Conservation (phyloP, 1,284 basidiomycete species). For the Ganoderma sinense region DNA sequence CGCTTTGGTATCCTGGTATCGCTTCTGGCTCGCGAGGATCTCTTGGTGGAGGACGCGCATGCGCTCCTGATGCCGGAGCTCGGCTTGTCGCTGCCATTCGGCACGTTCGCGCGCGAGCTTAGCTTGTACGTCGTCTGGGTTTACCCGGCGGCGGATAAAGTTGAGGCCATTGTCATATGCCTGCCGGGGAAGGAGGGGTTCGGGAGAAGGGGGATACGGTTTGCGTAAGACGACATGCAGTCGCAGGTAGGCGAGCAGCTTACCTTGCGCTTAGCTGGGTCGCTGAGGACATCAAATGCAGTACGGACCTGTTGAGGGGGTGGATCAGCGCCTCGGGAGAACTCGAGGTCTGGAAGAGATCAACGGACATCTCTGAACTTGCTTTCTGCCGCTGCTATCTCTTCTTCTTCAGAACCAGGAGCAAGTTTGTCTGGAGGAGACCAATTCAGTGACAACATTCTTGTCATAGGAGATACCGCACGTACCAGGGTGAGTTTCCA, state of each 20-base stretch:
- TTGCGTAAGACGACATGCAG: neutral
- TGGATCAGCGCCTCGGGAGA: neutral
- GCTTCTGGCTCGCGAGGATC: constrained; percentile 37
- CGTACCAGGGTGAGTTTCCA: constrained; percentile 67
- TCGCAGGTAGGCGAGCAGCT: constrained; percentile 25
- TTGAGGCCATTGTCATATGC: constrained; percentile 52
- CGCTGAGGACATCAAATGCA: constrained; percentile 63
- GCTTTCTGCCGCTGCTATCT: constrained; percentile 38
- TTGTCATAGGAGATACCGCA: constrained; percentile 13
- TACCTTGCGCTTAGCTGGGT: constrained; percentile 66
- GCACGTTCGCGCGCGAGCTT: constrained; percentile 63
- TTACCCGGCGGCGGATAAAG: constrained; percentile 32
- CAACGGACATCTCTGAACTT: constrained; percentile 42
- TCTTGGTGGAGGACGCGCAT: constrained; percentile 47
- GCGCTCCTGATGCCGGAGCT: constrained; percentile 54
- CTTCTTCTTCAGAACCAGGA: constrained; percentile 39
- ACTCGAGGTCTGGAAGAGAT: neutral
- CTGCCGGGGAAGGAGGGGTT: constrained; percentile 41
- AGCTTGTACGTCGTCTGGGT: constrained; percentile 46
- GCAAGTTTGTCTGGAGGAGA: constrained; percentile 41
- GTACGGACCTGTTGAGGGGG: constrained; percentile 52
- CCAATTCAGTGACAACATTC: neutral
- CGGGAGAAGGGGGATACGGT: neutral
- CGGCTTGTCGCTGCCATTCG: constrained; percentile 64
- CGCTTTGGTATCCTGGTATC: constrained; percentile 33